Base-by-base conservation (phyloP, 306 rosid species). In the Potentilla sterilis region DNA sequence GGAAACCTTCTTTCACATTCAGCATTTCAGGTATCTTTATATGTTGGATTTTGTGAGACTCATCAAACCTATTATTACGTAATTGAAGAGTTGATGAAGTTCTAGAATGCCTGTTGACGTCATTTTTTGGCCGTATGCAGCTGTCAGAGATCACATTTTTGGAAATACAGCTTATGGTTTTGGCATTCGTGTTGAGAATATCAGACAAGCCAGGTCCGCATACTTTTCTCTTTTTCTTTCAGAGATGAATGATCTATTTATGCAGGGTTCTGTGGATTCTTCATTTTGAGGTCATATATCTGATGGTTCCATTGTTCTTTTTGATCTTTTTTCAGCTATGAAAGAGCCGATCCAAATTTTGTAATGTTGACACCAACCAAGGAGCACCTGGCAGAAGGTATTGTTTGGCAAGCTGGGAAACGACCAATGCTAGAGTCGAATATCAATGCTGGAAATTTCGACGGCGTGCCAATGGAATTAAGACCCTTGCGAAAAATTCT, bases 121-220 rank as follows among this genome's bases (percentile, higher is more conserved):
- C 19, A 51, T 37, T 69, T 42, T 72, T 16, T 78, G 28, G 69
- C 9, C 76, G 21, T 79, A 34, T 82, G 82, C 89, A 95, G 99
- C 91, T 70, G 87, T 84, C 16, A 82, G 96, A 84, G 89, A 89
- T 78, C 93, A 82, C 76, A 75, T 61, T 24, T 73, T 72, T 48
- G 97, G 97, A 62, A 81, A 70, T 19, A 41, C 85, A 67, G 91
- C 80, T 57, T 95, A 70, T 48, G 99, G 99, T 42, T 95, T 95
- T 81, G 97, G 96, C 84, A 68, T 95, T 77, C 97, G 88, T 12
- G 80, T 88, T 38, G 97, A 95, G 85, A 87, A 91, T 79, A 88
- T 95, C 9, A 86, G 99, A 84, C 96, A 95, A 84, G 99, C 99
- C 96, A 95, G 99, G 97, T 95, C 86, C 58, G n/a, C 80, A 65